phyloP scores from a whole-genome alignment of 2,329 filamentous ascomycete genomes.

The Westerdykella sp. region DNA sequence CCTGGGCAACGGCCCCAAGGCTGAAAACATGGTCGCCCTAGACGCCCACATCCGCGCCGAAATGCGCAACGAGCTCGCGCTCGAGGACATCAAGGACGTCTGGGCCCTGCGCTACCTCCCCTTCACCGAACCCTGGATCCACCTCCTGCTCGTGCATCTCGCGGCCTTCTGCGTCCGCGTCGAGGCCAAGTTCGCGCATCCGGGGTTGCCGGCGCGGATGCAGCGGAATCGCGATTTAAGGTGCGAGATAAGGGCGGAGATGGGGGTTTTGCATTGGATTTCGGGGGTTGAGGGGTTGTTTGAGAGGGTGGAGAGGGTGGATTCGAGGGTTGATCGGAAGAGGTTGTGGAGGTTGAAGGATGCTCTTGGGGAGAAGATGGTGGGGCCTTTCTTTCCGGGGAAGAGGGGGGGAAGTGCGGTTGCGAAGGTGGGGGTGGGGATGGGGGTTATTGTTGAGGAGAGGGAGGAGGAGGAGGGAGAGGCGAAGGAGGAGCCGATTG shows the following conservation, averaged over 20 bases:
- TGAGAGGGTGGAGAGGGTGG: conserved; percentile 1
- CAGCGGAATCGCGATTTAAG: background rate
- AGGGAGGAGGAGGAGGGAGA: too few species aligned
- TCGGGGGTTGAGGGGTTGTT: conserved; percentile 1
- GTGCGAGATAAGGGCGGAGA: background rate
- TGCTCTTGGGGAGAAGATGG: too few species aligned
- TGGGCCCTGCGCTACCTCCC: conserved; percentile 7
- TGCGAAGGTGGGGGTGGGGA: background rate
- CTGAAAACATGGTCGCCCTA: background rate
- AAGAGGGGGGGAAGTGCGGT: too few species aligned
- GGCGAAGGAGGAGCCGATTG: too few species aligned
- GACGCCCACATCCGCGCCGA: background rate
- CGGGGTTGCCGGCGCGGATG: background rate
- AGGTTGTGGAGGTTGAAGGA: background rate
- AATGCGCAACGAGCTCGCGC: background rate
- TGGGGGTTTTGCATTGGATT: conserved; percentile 5
- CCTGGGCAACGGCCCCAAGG: conserved; percentile 1
- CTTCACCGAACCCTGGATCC: conserved; percentile 7
- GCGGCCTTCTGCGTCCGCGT: background rate
- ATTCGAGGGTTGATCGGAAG: conserved; percentile 2
- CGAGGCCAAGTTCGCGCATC: background rate
- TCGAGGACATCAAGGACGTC: conserved; percentile 2
- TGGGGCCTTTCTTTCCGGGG: too few species aligned
- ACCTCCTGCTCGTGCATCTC: conserved; percentile 2
- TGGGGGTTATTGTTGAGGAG: conserved; percentile 5